Evolutionary conservation across 768 basidiomycete genomes (phyloP), one percentile per base, ranked within the genome.

Genomic region (Mycena belliarum): DNA sequence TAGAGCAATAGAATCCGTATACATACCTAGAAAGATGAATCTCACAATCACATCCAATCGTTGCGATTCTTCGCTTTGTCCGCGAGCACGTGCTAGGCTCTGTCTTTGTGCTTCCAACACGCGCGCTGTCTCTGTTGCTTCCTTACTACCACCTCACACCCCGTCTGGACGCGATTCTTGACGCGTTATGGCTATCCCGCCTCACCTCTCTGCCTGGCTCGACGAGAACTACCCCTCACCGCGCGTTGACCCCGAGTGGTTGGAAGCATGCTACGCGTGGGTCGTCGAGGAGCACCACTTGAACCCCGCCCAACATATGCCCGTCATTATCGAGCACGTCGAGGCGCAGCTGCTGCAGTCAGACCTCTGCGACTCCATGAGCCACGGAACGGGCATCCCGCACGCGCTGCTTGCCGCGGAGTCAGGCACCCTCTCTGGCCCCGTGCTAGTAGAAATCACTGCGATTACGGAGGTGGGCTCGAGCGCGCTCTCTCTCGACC

Each of bases 381-480:
- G 83, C 0, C 76, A 75, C 20, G 83, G 84, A 0, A 89, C 91
- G 0, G 92, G 92, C 1, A 77, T 93, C 8, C 85, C 86, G 10
- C 64, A 84, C 46, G 60, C 72, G 8, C 60, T 71, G 14, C 60
- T 72, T 8, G 69, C 73, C 24, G 76, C 79, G 20, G 70, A 66
- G 15, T 66, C 66, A 12, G 63, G 62, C 6, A 69, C 80, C 2
- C 65, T 69, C 11, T 74, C 75, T 0, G 67, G 75, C 7, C 84
- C 88, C 1, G 72, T 91, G 29, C 82, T 93, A 35, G 87, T 95
- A 11, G 88, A 97, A 66, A 81, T 97, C 25, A 72, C 76, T 18
- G 78, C 82, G 15, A 81, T 96, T n/a, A 91, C 85, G 18, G 95
- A 98, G 54, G 87, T 97, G 21, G 91, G 88, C 0, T 75, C 82